phyloP scores from a whole-genome alignment of 345 rosid species.

The Dovyalis caffra region DNA sequence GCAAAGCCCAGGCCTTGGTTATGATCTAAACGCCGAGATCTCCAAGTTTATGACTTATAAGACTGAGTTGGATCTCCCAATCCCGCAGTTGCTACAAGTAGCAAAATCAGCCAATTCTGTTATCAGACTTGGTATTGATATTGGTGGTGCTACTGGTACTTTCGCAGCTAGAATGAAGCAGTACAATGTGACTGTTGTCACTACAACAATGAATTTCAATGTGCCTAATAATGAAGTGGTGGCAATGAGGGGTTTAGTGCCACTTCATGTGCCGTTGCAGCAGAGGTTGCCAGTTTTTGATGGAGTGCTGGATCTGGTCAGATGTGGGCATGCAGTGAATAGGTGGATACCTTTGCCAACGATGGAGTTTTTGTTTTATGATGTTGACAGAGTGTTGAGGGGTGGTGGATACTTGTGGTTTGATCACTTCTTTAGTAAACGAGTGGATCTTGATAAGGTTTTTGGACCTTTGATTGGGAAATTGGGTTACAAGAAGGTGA shows the following conservation, averaged over 20 bases:
- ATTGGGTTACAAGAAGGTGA: conserved; percentile 92
- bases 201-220: conserved; percentile 89
- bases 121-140: conserved; percentile 74
- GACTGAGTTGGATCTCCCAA: conserved; percentile 86
- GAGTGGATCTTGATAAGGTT: conserved; percentile 61
- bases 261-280: conserved; percentile 90
- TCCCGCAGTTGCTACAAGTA: conserved; percentile 71
- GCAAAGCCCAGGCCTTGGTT: conserved; percentile 54
- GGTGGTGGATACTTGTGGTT: conserved; percentile 90
- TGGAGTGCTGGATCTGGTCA: conserved; percentile 83
- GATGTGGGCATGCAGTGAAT: conserved; percentile 89
- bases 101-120: conserved; percentile 56
- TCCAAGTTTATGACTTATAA: conserved; percentile 47
- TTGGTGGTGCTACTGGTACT: conserved; percentile 88
- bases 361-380: conserved; percentile 84
- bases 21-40: conserved; percentile 54
- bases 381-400: conserved; percentile 79
- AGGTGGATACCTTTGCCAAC: conserved; percentile 84
- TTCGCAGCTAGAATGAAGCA: conserved; percentile 84
- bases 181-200: conserved; percentile 63
- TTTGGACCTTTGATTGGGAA: conserved; percentile 79
- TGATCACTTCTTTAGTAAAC: conserved; percentile 82
- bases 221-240: conserved; percentile 90
- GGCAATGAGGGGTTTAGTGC: conserved; percentile 82
- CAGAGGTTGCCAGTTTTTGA: conserved; percentile 90